phyloP scores from a whole-genome alignment of 2,329 filamentous ascomycete species.

The Venturia aucupariae region DNA sequence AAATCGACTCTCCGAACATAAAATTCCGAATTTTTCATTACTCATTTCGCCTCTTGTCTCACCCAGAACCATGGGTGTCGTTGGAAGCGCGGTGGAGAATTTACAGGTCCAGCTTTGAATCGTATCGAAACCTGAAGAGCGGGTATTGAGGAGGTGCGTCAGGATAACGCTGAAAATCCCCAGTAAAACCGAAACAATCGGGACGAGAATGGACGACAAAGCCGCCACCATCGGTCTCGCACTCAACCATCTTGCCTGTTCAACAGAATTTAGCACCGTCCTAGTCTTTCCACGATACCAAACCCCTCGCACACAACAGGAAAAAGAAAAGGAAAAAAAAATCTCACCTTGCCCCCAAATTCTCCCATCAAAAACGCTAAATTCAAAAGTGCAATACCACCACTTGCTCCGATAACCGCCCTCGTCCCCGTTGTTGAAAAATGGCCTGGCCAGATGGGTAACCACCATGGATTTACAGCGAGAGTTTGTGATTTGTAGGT shows the following conservation, averaged over 20 bases:
- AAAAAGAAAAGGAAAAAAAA: too few species aligned
- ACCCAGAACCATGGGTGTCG: neutral
- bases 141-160: constrained; percentile 23
- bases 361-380: constrained; percentile 21
- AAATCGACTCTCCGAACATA: constrained; percentile 15
- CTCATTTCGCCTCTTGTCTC: neutral
- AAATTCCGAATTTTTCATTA: constrained; percentile 10
- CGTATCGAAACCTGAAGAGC: constrained; percentile 22
- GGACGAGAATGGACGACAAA: constrained; percentile 25
- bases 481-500: constrained; percentile 34
- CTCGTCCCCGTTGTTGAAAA: constrained; percentile 37
- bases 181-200: constrained; percentile 29
- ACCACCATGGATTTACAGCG: constrained; percentile 36
- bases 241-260: too few species aligned
- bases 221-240: too few species aligned
- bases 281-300: too few species aligned
- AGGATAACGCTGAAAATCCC: constrained; percentile 34
- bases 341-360: too few species aligned
- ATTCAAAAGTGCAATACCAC: constrained; percentile 33
- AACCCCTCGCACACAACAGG: too few species aligned
- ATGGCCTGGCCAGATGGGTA: constrained; percentile 39
- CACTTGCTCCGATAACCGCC: constrained; percentile 31
- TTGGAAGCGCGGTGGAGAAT: constrained; percentile 15
- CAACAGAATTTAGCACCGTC: too few species aligned
- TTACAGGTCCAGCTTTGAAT: constrained; percentile 31